phyloP scores from a whole-genome alignment of 1,284 basidiomycete species.

The Anthracocystis setariae region DNA sequence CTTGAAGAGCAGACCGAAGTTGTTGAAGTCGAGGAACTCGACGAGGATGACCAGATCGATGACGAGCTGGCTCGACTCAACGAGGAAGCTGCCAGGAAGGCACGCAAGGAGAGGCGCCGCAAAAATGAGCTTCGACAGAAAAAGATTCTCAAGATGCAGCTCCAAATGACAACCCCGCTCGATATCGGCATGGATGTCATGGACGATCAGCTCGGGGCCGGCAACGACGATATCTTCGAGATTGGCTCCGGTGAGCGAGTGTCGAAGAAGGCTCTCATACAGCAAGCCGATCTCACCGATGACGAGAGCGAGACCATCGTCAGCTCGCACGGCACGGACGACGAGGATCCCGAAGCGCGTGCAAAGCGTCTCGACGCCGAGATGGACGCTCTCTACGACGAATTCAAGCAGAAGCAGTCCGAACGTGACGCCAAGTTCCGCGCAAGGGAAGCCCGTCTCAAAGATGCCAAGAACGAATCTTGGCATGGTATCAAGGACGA shows the following conservation, averaged over 20 bases:
- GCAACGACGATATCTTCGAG: conserved; percentile 60
- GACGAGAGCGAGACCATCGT: conserved; percentile 70
- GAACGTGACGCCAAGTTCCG: conserved; percentile 91
- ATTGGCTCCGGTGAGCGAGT: conserved; percentile 49
- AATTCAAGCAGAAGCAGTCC: conserved; percentile 82
- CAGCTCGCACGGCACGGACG: conserved; percentile 73
- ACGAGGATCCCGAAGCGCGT: conserved; percentile 72
- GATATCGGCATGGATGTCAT: conserved; percentile 86
- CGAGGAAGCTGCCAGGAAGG: conserved; percentile 79
- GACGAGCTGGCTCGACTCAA: conserved; percentile 83
- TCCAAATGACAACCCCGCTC: conserved; percentile 95
- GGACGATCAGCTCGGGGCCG: conserved; percentile 59
- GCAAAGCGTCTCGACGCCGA: conserved; percentile 77
- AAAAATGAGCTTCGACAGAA: conserved; percentile 89
- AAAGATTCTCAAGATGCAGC: conserved; percentile 92
- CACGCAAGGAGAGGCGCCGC: conserved; percentile 81
- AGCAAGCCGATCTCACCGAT: conserved; percentile 71
- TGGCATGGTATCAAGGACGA: conserved; percentile 64
- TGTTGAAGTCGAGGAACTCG: conserved; percentile 75
- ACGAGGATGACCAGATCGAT: conserved; percentile 73
- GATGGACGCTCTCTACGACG: conserved; percentile 87
- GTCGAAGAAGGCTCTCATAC: conserved; percentile 27
- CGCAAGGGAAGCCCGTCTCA: conserved; percentile 82
- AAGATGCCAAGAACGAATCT: conserved; percentile 72
- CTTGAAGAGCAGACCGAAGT: conserved; percentile 53